Conservation (phyloP, 805 yeast genomes). For the Yamadazyma paraphyllophila region DNA sequence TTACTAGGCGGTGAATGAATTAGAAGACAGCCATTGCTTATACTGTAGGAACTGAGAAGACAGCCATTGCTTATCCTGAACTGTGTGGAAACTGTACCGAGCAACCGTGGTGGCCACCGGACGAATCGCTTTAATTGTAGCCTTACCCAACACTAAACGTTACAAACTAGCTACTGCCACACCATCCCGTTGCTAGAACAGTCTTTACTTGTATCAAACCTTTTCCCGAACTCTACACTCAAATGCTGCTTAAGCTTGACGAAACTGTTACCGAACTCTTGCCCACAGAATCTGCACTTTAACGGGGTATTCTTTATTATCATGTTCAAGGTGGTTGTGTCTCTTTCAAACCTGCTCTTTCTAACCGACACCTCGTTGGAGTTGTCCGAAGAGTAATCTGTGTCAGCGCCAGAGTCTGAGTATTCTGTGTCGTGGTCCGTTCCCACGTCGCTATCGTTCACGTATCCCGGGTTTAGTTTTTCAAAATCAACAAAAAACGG, state of each 20-base stretch:
- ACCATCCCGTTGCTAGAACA: slow-evolving; percentile 16
- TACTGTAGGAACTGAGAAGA: too few relatives aligned
- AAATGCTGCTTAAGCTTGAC: slow-evolving; percentile 28
- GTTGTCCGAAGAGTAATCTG: slow-evolving; percentile 5
- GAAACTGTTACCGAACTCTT: slow-evolving; percentile 24
- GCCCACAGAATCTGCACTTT: slow-evolving; percentile 26
- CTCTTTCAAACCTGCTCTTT: slow-evolving; percentile 3
- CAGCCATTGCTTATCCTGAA: too few relatives aligned
- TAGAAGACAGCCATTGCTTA: too few relatives aligned
- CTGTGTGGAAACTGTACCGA: too few relatives aligned
- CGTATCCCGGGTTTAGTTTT: slow-evolving; percentile 28
- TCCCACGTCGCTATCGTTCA: too few relatives aligned
- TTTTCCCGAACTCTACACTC: slow-evolving; percentile 20
- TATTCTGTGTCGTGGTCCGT: slow-evolving; percentile 6
- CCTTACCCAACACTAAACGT: too few relatives aligned
- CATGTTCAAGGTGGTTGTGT: slow-evolving; percentile 10
- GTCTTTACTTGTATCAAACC: slow-evolving; percentile 16
- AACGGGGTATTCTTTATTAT: slow-evolving; percentile 22
- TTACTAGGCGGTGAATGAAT: too few relatives aligned
- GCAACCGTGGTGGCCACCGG: too few relatives aligned
- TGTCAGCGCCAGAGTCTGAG: slow-evolving; percentile 4
- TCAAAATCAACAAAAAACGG: slow-evolving; percentile 59
- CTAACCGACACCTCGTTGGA: neutral
- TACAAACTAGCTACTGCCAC: neutral
- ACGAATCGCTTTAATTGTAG: too few relatives aligned